Base-by-base conservation (phyloP, 768 basidiomycete species). In the Amanita fuliginea region DNA sequence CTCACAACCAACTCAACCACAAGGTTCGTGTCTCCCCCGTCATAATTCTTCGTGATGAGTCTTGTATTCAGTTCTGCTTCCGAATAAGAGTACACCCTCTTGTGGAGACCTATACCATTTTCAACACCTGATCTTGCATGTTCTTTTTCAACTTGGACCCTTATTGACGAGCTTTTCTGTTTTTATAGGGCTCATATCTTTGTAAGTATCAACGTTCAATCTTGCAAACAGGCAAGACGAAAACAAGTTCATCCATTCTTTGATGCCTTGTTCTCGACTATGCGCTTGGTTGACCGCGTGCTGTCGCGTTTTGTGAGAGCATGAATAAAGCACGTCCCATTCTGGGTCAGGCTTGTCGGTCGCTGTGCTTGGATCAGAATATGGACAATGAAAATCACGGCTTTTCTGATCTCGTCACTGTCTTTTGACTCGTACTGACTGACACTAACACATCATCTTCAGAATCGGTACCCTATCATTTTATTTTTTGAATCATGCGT, bases 191-290 rank as follows among this genome's bases (percentile, higher is more conserved):
- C 46, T 18, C 13, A 33, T 7, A 45, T 52, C 47, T 42, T 53
- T 47, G 62, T 62, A 53, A 61, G 62, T 59, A 47, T 45, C 51
- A 9, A 18, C 18, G 34, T 49, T 39, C 54, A 21, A 16, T 3
- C 37, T 45, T n/a, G 46, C 26, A 42, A 7, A 11, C 28, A 46
- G 47, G 45, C 49, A 67, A 63, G 81, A 83, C 70, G 81, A 84
- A 81, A 84, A 67, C 64, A 76, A 85, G 82, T 83, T 85, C 75
- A 84, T 85, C 83, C 83, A 84, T 85, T 85, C 82, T 72, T 85
- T 83, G 83, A 69, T 64, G 63, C 67, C 51, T 46, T 46, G 39
- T 33, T 46, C 51, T 51, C n/a, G 35, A 24, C n/a, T 65, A 61
- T 62, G 55, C 60, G 54, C 54, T 59, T 60, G 58, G 64, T 57